Base-by-base conservation (phyloP, 371 early-diverging fungal species). In the Mucor irregularis region DNA sequence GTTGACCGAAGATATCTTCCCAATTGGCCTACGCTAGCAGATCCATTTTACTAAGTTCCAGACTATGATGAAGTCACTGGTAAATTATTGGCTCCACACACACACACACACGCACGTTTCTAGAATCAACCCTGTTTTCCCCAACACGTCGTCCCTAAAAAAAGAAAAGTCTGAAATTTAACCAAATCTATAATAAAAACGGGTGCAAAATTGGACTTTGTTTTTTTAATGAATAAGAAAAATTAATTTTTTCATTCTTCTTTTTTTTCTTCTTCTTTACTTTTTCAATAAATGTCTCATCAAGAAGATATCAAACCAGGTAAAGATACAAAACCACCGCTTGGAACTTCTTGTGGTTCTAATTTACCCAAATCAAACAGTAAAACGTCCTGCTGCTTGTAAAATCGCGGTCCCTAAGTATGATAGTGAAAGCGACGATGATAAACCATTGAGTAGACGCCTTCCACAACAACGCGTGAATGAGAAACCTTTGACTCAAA, bases 1-100 rank as follows among this genome's bases (percentile, higher is more conserved):
- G 81, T 90, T 10, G 90, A 94, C 62, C 66, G 63, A 24, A 44
- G 65, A 2, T 73, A 81, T 56, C 35, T 92, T 46, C 95, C 97
- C 2, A 79, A 83, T 35, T 95, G 95, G 95, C 88, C 90, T 14
- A 84, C 73, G 6, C 54, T 79, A 29, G 80, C 76, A 61, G 71
- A 62, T 49, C 57, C 58, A 10, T 58, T 54, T 26, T 43, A 52
- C 5, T 51, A 51, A 56, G 16, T 13, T 10, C 24, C 42, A 21
- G 22, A 3, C 24, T 8, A 3, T 6, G n/a, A n/a, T n/a, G n/a
- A n/a, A 13, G 22, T 35, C 35, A 35, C 35, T 35, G 13, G 19
- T 38, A 38, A 38, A 38, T 14, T 14, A 17, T 17, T 17, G n/a
- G n/a, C n/a, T n/a, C n/a, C n/a, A n/a, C n/a, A n/a, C n/a, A n/a